These are phyloP conservation scores for Juglanconis juglandina DNA, from an alignment of 2,329 filamentous ascomycete species.

Conservation along the genomic window DNA sequence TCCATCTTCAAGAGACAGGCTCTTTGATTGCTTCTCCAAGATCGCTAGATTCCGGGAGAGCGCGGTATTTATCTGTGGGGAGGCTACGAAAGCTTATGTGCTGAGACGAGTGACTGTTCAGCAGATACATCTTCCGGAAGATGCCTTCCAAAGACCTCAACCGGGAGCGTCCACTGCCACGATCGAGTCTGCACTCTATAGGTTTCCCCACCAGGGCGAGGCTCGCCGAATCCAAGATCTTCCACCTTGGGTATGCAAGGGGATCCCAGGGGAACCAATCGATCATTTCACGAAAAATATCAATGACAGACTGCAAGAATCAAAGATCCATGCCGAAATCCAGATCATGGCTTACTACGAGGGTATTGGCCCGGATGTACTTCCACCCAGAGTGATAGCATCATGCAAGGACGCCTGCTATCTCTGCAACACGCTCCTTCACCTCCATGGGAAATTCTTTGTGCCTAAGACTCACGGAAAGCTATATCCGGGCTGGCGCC, in stretches of 20 bases:
- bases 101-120: conserved; percentile 28
- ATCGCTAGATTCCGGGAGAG: conserved; percentile 35
- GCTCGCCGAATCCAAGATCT: conserved; percentile 14
- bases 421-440: conserved; percentile 47
- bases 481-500: conserved; percentile 43
- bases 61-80: conserved; percentile 30
- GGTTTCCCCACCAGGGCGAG: conserved; percentile 1
- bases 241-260: not conserved
- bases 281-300: conserved; percentile 8
- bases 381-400: conserved; percentile 40
- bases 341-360: conserved; percentile 45
- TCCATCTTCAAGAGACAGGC: not conserved
- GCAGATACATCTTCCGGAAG: conserved; percentile 26
- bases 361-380: conserved; percentile 18
- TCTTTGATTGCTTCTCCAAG: conserved; percentile 27
- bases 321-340: conserved; percentile 48
- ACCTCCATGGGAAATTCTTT: conserved; percentile 36
- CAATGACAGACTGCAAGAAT: conserved; percentile 20
- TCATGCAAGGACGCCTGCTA: conserved; percentile 51
- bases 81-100: conserved; percentile 28
- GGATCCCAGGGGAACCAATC: not conserved
- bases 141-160: conserved; percentile 23
- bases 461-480: conserved; percentile 40
- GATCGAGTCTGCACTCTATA: not conserved
- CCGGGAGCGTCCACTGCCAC: not conserved